These are phyloP conservation scores for Eimeria maxima DNA, from an alignment of 169 alveolate species.

Conservation along the genomic window DNA sequence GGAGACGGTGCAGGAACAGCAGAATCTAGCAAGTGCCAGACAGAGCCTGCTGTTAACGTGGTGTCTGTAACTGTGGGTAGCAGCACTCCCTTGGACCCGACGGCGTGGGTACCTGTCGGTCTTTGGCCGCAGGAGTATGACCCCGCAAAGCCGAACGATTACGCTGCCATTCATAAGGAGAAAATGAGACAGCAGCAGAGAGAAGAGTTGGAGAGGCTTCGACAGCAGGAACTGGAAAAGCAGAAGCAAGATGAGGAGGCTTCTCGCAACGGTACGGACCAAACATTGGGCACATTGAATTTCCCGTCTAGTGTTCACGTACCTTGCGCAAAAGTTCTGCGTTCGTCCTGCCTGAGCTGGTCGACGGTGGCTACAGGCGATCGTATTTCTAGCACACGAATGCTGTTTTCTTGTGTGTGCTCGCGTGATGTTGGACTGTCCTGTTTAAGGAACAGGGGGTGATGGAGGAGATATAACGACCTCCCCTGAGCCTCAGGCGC, in stretches of 20 bases:
- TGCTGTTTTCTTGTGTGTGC: not conserved
- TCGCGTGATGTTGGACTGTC: not conserved
- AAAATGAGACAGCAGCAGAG: slow-evolving; percentile 79
- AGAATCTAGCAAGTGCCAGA: not conserved
- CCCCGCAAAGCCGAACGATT: slow-evolving; percentile 84
- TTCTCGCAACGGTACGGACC: slow-evolving; percentile 53
- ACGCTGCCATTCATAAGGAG: slow-evolving; percentile 77
- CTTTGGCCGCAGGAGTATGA: slow-evolving; percentile 84
- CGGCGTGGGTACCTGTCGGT: slow-evolving; percentile 65
- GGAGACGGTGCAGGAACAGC: slow-evolving; percentile 46
- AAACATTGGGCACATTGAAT: not conserved
- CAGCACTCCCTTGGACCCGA: slow-evolving; percentile 55
- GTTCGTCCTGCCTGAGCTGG: not conserved
- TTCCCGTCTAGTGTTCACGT: not conserved
- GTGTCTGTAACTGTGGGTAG: slow-evolving; percentile 65
- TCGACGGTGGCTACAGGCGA: not conserved
- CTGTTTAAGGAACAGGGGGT: slow-evolving; percentile 36
- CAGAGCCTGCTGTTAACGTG: slow-evolving; percentile 60
- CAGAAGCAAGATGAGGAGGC: slow-evolving; percentile 74
- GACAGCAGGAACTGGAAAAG: slow-evolving; percentile 78
- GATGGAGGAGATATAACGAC: slow-evolving; percentile 63
- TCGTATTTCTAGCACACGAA: not conserved
- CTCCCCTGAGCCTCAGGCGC: slow-evolving; percentile 83
- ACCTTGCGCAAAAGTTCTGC: not conserved
- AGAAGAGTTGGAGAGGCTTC: slow-evolving; percentile 82